Base-by-base conservation (phyloP, 2,329 filamentous ascomycete species). In the Iodosphaeria phyllophila region DNA sequence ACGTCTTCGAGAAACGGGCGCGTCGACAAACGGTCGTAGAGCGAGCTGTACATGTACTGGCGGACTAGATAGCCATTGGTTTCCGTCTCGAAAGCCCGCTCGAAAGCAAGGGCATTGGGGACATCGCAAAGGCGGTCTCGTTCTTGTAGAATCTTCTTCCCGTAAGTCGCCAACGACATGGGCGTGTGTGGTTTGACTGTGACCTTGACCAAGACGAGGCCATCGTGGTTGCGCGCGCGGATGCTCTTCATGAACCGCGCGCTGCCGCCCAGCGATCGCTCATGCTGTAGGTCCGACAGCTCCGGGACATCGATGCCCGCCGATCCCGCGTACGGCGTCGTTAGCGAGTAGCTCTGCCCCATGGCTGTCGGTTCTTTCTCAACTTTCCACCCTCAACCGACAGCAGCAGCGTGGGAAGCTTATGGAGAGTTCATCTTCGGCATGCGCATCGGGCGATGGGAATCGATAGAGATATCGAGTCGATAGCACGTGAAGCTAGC, bases 201-300 rank as follows among this genome's bases (percentile, higher is more conserved):
- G 16, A 92, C 76, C 53, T 95, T 95, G 44, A 91, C 83, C 28
- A 95, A 73, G 11, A 92, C 84, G 20, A 93, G 61, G 28, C 89
- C 86, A 57, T 92, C 78, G 40, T 77, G 76, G 46, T 92, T 80
- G 24, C 83, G 68, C 13, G 86, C 89, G 35, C 86, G 72, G 35
- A 95, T 84, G 34, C 80, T 89, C 52, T 95, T 93, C 74, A 98
- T 89, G 42, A 98, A 93, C 18, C 89, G 73, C 13, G 82, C 83
- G 36, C 77, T 82, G n/a, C n/a, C n/a, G 23, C 86, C 86, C 42
- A 98, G 69, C 18, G 82, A 82, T 51, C 77, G 83, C 52, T 98
- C 89, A 54, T 93, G 92, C 18, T 75, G 71, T 30, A 95, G 58
- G 44, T 95, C 89, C 21, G 78, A 68, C 20, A 98, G 68, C 56